These are phyloP conservation scores for Trapa bicornis DNA, from an alignment of 345 rosid species.

Conservation along the genomic window DNA sequence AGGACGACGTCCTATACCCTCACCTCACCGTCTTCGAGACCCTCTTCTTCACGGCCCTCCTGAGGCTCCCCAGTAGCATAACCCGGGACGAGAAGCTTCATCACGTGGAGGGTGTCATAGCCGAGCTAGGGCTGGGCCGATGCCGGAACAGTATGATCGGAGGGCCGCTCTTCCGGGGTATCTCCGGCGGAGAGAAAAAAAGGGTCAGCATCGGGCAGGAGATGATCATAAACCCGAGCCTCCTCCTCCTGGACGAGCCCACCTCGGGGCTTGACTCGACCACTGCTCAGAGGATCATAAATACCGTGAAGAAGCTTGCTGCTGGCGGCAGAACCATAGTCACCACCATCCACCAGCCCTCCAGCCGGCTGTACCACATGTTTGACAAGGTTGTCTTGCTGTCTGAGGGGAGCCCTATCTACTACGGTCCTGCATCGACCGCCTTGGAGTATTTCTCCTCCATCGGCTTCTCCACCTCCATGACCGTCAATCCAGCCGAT, in stretches of 20 bases:
- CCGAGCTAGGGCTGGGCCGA: slow-evolving; percentile 54
- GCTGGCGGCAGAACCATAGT: slow-evolving; percentile 77
- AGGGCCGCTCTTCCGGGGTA: slow-evolving; percentile 83
- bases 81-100: slow-evolving; percentile 51
- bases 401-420: slow-evolving; percentile 78
- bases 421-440: slow-evolving; percentile 71
- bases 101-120: slow-evolving; percentile 61
- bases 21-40: slow-evolving; percentile 91
- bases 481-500: slow-evolving; percentile 92
- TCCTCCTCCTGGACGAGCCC: slow-evolving; percentile 85
- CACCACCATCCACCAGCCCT: slow-evolving; percentile 96
- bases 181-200: slow-evolving; percentile 96
- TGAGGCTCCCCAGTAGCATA: slow-evolving; percentile 62
- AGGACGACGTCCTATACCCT: slow-evolving; percentile 79
- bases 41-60: slow-evolving; percentile 78
- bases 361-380: slow-evolving; percentile 91
- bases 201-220: slow-evolving; percentile 97
- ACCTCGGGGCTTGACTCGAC: slow-evolving; percentile 98
- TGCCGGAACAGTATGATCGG: slow-evolving; percentile 93
- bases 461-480: slow-evolving; percentile 75
- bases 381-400: slow-evolving; percentile 89
- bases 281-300: slow-evolving; percentile 73
- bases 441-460: slow-evolving; percentile 84
- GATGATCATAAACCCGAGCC: slow-evolving; percentile 91
- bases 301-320: slow-evolving; percentile 72